These are phyloP conservation scores for Diaporthe ilicicola DNA, from an alignment of 2,329 filamentous ascomycete genomes.

Conservation along the genomic window DNA sequence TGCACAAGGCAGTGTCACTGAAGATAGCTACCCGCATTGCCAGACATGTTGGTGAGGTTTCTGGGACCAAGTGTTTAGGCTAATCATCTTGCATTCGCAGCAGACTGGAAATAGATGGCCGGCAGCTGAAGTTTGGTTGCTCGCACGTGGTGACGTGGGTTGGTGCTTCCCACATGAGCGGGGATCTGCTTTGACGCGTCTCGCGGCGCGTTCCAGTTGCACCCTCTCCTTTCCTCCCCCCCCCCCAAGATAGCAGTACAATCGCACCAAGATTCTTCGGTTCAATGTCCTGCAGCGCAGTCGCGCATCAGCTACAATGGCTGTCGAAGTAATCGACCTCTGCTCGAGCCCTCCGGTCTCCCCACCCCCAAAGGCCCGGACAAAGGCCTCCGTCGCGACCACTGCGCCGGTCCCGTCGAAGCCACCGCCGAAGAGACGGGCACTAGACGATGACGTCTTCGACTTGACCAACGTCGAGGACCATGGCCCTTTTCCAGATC, in stretches of 20 bases:
- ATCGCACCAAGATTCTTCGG: background rate
- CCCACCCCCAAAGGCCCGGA: background rate
- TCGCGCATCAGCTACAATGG: slow-evolving; percentile 23
- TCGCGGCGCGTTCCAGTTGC: background rate
- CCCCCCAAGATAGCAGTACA: background rate
- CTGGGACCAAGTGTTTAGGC: background rate
- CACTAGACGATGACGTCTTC: slow-evolving; percentile 33
- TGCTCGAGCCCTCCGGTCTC: slow-evolving; percentile 33
- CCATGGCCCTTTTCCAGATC: background rate
- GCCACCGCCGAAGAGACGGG: slow-evolving; percentile 2
- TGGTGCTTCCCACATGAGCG: background rate
- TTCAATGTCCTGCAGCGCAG: background rate
- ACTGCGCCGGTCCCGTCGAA: background rate
- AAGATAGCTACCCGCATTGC: background rate
- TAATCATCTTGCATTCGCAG: background rate
- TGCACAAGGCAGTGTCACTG: background rate
- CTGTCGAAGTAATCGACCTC: slow-evolving; percentile 33
- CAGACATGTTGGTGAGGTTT: background rate
- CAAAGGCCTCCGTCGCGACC: background rate
- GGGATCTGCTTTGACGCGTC: background rate
- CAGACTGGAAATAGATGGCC: too few species aligned
- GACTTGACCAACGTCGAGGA: slow-evolving; percentile 35
- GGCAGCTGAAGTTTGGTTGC: background rate
- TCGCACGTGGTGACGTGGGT: background rate
- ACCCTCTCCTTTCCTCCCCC: background rate